Conservation (phyloP, 352 stramenopile species). For the Globisporangium cederbergense region DNA sequence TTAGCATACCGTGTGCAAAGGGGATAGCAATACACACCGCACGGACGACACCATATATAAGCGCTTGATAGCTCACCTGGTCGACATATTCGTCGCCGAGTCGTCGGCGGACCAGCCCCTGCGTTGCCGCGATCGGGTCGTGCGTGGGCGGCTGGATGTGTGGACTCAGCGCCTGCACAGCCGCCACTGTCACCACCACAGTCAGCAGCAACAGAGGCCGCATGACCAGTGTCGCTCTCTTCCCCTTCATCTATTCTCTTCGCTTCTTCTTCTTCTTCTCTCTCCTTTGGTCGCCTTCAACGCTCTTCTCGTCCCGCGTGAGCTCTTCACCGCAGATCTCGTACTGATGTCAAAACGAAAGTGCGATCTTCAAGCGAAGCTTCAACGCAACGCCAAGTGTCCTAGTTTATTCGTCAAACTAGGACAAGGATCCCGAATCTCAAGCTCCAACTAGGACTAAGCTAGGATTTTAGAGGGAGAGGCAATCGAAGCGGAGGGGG, state of each 20-base stretch:
- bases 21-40: background rate
- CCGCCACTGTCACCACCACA: conserved; percentile 9
- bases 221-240: background rate
- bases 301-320: background rate
- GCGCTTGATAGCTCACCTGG: conserved; percentile 29
- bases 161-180: conserved; percentile 13
- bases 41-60: background rate
- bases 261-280: background rate
- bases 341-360: conserved; percentile 5
- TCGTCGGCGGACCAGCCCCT: conserved; percentile 55
- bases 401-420: conserved; percentile 9
- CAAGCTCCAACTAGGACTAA: background rate
- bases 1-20: background rate
- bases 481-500: too few species aligned
- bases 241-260: background rate
- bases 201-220: conserved; percentile 22
- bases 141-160: conserved; percentile 31
- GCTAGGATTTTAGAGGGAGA: too few species aligned
- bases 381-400: conserved; percentile 1
- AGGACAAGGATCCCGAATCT: background rate
- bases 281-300: background rate
- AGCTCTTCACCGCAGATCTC: conserved; percentile 10
- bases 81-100: conserved; percentile 55
- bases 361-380: conserved; percentile 15
- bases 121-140: conserved; percentile 44